These are phyloP conservation scores for Vanrija pseudolonga DNA, from an alignment of 1,284 basidiomycete genomes.

Conservation along the genomic window DNA sequence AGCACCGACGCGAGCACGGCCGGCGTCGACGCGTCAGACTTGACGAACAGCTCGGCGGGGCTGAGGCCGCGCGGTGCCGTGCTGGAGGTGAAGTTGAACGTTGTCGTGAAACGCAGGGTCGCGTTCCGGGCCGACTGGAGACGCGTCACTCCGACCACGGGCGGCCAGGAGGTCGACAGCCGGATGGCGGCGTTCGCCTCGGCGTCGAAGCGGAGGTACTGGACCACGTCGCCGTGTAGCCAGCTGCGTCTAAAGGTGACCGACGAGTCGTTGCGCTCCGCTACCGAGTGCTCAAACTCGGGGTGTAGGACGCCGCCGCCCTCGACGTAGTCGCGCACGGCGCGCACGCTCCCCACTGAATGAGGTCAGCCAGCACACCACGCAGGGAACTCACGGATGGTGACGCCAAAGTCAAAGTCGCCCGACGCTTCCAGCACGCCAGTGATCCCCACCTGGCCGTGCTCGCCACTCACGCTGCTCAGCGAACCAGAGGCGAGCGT, in stretches of 20 bases:
- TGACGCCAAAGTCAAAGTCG: constrained; percentile 50
- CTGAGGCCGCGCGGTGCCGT: constrained; percentile 1
- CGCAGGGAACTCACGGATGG: constrained; percentile 33
- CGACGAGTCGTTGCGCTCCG: constrained; percentile 35
- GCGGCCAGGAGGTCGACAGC: constrained; percentile 39
- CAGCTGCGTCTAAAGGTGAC: constrained; percentile 50
- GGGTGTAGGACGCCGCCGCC: constrained; percentile 34
- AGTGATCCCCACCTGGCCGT: constrained; percentile 49
- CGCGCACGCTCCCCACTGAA: constrained; percentile 50
- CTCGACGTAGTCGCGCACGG: constrained; percentile 50
- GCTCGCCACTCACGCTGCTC: constrained; percentile 5
- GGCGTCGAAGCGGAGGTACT: constrained; percentile 42
- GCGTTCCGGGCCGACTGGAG: constrained; percentile 27
- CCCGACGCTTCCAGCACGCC: constrained; percentile 44
- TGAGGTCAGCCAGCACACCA: neutral
- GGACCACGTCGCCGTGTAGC: constrained; percentile 49
- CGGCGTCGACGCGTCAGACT: constrained; percentile 17
- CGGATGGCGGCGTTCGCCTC: constrained; percentile 34
- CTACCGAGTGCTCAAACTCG: constrained; percentile 53
- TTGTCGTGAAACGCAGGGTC: constrained; percentile 44
- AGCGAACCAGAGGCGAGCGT: constrained; percentile 28
- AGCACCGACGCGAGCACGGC: constrained; percentile 34
- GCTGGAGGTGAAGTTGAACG: constrained; percentile 51
- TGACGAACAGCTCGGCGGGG: constrained; percentile 22
- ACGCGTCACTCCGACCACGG: constrained; percentile 31